These are phyloP conservation scores for Populus simonii DNA, from an alignment of 345 rosid genomes.

Conservation along the genomic window DNA sequence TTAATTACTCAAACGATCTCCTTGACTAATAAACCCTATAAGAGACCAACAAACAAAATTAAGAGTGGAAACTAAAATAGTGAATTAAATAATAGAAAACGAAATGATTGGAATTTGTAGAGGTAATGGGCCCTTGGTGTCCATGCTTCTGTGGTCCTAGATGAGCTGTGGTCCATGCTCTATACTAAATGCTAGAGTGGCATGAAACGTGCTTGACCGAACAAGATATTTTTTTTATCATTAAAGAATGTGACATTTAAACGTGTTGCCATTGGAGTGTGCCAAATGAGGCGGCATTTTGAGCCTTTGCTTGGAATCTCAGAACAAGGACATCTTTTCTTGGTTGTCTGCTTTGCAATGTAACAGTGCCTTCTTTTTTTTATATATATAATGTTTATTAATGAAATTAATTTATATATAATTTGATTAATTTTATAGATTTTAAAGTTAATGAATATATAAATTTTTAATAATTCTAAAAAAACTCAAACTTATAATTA, in stretches of 20 bases:
- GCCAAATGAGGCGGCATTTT: slow-evolving; percentile 28
- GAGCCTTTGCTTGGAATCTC: slow-evolving; percentile 5
- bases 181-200: too few species aligned
- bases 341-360: background rate
- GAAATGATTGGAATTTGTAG: background rate
- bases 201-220: slow-evolving; percentile 39
- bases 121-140: background rate
- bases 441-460: too few species aligned
- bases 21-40: background rate
- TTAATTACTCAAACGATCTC: slow-evolving; percentile 7
- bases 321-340: background rate
- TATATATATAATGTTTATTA: too few species aligned
- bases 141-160: background rate
- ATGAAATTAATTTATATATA: too few species aligned
- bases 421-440: too few species aligned
- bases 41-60: background rate
- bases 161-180: background rate
- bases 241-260: background rate
- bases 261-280: slow-evolving; percentile 18
- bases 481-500: too few species aligned
- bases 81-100: slow-evolving; percentile 1
- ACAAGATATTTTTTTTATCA: background rate
- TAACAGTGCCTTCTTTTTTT: background rate
- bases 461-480: too few species aligned
- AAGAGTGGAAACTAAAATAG: background rate